Conservation (phyloP, 2,329 filamentous ascomycete species). For the Stemphylium lycopersici region DNA sequence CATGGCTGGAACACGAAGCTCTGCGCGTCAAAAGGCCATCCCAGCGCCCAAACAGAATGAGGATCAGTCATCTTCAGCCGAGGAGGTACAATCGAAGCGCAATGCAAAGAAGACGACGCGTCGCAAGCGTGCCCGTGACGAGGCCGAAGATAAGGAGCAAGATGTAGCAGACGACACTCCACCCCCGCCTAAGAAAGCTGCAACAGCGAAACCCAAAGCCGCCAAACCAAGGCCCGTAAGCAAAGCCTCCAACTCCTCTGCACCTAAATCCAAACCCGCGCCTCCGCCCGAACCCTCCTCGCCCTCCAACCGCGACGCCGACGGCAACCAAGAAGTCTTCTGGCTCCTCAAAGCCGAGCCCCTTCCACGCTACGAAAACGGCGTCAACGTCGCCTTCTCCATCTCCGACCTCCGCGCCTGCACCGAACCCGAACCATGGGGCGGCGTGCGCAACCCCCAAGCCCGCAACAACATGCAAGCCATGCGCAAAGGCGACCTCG, state of each 20-base stretch:
- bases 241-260: background rate
- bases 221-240: background rate
- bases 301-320: conserved; percentile 34
- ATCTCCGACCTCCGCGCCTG: conserved; percentile 84
- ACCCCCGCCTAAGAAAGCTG: conserved; percentile 30
- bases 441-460: conserved; percentile 63
- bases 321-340: conserved; percentile 43
- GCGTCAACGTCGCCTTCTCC: conserved; percentile 87
- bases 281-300: conserved; percentile 22
- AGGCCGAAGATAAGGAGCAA: conserved; percentile 18
- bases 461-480: conserved; percentile 88
- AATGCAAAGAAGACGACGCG: conserved; percentile 33
- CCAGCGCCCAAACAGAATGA: conserved; percentile 30
- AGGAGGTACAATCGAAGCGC: conserved; percentile 24
- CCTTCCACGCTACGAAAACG: conserved; percentile 83
- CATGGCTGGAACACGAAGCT: conserved; percentile 41
- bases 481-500: conserved; percentile 90
- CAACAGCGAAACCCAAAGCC: conserved; percentile 15
- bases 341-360: conserved; percentile 70
- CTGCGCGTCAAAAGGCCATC: conserved; percentile 32
- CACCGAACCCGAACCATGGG: conserved; percentile 84
- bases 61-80: conserved; percentile 18
- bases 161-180: conserved; percentile 14
- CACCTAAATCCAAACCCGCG: conserved; percentile 15
- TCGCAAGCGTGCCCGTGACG: conserved; percentile 35